Base-by-base conservation (phyloP, 2,329 filamentous ascomycete genomes). In the Raffaelea deltoideospora region DNA sequence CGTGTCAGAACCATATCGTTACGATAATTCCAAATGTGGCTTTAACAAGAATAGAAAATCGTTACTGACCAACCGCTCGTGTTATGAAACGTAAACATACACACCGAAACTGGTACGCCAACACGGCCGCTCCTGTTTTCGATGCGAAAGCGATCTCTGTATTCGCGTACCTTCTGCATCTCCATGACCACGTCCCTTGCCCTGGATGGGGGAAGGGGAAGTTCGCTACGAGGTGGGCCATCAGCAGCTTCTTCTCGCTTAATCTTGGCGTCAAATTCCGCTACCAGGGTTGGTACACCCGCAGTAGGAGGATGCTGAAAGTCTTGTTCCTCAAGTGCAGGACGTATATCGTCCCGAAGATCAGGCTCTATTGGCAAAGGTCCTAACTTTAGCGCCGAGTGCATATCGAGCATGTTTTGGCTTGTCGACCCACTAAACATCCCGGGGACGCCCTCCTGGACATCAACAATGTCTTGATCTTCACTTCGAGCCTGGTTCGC, bases 11-110 rank as follows among this genome's bases (percentile, higher is more conserved):
- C n/a, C n/a, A n/a, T n/a, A n/a, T n/a, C n/a, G n/a, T n/a, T n/a
- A n/a, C n/a, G n/a, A n/a, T n/a, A n/a, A n/a, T n/a, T n/a, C n/a
- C n/a, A n/a, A n/a, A n/a, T n/a, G n/a, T n/a, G n/a, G n/a, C n/a
- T n/a, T n/a, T n/a, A 2, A 19, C 20, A 10, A 10, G 8, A 20
- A n/a, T 31, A 10, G 29, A 14, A 3, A 4, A 11, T n/a, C 9
- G 6, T 18, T 27, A 56, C 73, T 63, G 61, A 87, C 84, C 76
- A 81, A 56, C 93, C 86, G 44, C 86, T 78, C 0, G 84, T 93
- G 56, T 98, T 98, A 63, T 98, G 90, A 52, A 96, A 94, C 1
- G 90, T 98, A 54, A 92, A 95, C 82, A 96, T 96, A 64, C 84
- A 90, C 19, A 92, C 79, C 49, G 86, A 93, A 41, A 95, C 68